Evolutionary conservation across 352 stramenopile genomes (phyloP).

Genomic region (Peronospora farinosa): DNA sequence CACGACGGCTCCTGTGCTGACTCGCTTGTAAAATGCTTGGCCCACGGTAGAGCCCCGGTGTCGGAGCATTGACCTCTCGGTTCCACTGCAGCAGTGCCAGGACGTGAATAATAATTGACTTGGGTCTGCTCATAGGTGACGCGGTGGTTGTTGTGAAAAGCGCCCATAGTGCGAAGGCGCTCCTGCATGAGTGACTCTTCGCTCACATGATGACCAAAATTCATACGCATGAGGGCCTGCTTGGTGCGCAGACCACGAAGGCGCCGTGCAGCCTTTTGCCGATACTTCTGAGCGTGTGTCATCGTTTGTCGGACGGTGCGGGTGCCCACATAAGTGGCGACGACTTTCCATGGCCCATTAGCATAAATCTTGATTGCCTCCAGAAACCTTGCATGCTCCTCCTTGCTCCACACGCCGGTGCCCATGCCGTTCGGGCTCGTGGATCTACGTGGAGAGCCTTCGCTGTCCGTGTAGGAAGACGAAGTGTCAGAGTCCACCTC

Average conservation of each 20-base stretch:
- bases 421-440: conserved; percentile 20
- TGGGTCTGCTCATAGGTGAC: conserved; percentile 9
- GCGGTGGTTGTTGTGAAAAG: conserved; percentile 1
- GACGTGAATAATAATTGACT: conserved; percentile 4
- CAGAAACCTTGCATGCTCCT: conserved; percentile 65
- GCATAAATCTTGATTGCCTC: conserved; percentile 68
- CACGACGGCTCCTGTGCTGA: conserved; percentile 4
- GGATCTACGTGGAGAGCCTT: conserved; percentile 12
- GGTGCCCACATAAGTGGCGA: conserved; percentile 58
- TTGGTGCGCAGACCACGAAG: conserved; percentile 59
- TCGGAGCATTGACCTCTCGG: neutral
- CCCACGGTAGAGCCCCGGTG: neutral
- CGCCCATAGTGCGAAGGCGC: conserved; percentile 37
- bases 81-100: neutral
- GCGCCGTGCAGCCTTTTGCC: conserved; percentile 49
- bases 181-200: conserved; percentile 63
- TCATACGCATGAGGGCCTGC: conserved; percentile 69
- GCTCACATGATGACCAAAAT: conserved; percentile 54
- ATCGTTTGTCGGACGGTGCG: conserved; percentile 70
- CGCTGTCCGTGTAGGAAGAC: conserved; percentile 22
- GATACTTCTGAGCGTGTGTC: conserved; percentile 74
- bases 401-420: conserved; percentile 50
- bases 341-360: conserved; percentile 61
- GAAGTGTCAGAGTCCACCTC: conserved; percentile 15
- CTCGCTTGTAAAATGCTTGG: conserved; percentile 6